Percentiles rank a stretch among this genome's conserved stretches.
Conservation (phyloP, 73 alveolate species). For the Paraurostyla sp. region DNA sequence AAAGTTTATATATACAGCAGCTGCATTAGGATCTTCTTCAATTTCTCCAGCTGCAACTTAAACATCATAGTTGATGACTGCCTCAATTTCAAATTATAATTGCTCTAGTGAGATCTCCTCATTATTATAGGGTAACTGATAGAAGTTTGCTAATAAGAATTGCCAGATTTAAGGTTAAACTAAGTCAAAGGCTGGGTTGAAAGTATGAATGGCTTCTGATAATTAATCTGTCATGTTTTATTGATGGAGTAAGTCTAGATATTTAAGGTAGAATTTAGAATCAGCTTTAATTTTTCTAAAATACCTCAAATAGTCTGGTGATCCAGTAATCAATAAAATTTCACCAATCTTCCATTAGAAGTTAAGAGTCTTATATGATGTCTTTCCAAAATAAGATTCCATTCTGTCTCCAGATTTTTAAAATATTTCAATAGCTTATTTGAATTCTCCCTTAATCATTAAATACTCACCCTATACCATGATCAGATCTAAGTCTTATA, state of each 20-base stretch:
- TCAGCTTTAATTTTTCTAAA: conserved; percentile 20
- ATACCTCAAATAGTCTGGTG: background rate
- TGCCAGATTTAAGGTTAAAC: conserved; percentile 27
- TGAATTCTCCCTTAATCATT: background rate
- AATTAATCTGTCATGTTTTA: background rate
- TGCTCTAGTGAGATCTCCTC: no score
- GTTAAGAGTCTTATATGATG: background rate
- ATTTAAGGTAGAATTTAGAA: background rate
- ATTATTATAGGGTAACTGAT: no score
- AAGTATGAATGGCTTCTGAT: background rate
- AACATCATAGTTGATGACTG: no score
- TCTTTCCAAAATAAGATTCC: background rate
- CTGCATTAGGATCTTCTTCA: no score
- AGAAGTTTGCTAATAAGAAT: conserved; percentile 1
- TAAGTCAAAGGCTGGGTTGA: conserved; percentile 19
- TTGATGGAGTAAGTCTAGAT: background rate
- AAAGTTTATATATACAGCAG: no score
- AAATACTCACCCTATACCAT: background rate
- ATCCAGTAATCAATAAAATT: background rate
- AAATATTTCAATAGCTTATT: background rate
- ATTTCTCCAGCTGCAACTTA: no score
- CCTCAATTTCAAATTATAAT: no score
- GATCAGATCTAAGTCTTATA: background rate
- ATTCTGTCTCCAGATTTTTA: background rate
- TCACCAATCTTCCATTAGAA: conserved; percentile 3